Evolutionary conservation across 306 rosid genomes (phyloP).

Genomic region (Myrica gale): DNA sequence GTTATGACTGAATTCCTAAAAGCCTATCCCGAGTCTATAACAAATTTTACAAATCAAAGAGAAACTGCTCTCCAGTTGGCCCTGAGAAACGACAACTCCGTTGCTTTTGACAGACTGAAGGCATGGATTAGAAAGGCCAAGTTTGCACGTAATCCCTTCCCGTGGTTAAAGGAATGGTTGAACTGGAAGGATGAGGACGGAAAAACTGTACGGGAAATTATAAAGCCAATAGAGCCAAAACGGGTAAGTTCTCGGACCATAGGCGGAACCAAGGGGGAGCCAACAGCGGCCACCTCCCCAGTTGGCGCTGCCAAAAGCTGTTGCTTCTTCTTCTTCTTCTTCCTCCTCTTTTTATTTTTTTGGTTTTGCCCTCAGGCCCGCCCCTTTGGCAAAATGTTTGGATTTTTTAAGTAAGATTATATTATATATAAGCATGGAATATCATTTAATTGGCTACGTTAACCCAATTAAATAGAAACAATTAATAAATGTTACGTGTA

Average conservation of each 20-base stretch:
- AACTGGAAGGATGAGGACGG: constrained; percentile 22
- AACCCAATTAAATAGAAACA: no score
- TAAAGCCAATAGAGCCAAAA: background rate
- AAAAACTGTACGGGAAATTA: constrained; percentile 29
- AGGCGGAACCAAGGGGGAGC: no score
- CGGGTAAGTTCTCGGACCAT: constrained; percentile 25
- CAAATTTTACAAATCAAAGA: background rate
- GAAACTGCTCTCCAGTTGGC: background rate
- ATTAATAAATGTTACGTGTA: no score
- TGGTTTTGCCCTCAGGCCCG: no score
- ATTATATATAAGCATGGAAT: no score
- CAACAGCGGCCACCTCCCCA: no score
- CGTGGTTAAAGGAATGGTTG: background rate
- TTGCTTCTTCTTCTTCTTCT: no score
- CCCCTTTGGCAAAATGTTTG: no score
- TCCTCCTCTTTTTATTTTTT: no score
- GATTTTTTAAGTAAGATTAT: no score
- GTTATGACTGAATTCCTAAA: background rate
- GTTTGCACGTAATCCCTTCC: background rate
- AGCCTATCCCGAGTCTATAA: background rate
- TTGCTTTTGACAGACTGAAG: background rate
- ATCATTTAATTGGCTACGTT: no score
- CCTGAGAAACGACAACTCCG: background rate
- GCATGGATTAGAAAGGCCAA: background rate
- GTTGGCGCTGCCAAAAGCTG: no score